A percentile compares a stretch with the other conserved stretches of the same genome.
Evolutionary conservation across 2,329 filamentous ascomycete genomes (phyloP).

Genomic region (Talaromyces atroroseus): DNA sequence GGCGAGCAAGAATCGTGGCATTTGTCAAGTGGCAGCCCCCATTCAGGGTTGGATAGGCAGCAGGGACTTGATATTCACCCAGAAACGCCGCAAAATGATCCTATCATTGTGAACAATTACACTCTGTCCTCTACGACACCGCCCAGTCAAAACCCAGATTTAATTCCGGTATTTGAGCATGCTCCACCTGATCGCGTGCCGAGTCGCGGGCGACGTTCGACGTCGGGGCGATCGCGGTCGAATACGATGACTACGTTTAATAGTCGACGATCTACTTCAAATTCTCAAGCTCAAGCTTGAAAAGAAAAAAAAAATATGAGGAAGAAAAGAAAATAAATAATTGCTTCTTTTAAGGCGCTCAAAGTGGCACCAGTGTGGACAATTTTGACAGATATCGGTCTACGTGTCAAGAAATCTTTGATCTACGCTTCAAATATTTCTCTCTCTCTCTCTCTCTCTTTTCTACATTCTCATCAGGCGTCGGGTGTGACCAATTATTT

Average conservation of each 20-base stretch:
- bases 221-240: constrained; percentile 33
- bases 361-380: background rate
- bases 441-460: no score
- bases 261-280: constrained; percentile 12
- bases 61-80: constrained; percentile 45
- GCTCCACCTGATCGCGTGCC: constrained; percentile 30
- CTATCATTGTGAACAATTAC: constrained; percentile 34
- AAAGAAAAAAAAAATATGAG: background rate
- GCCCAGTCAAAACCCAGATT: constrained; percentile 43
- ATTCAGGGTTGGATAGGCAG: constrained; percentile 36
- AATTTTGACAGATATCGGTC: background rate
- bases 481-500: background rate
- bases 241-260: constrained; percentile 18
- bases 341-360: background rate
- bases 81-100: constrained; percentile 41
- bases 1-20: constrained; percentile 34
- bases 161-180: constrained; percentile 41
- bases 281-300: constrained; percentile 23
- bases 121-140: constrained; percentile 31
- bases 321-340: no score
- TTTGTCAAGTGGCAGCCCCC: constrained; percentile 32
- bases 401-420: background rate
- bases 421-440: background rate
- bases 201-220: constrained; percentile 30
- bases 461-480: constrained; percentile 4